These are phyloP conservation scores for Talaromyces islandicus DNA, from an alignment of 2,329 filamentous ascomycete genomes.

Conservation along the genomic window DNA sequence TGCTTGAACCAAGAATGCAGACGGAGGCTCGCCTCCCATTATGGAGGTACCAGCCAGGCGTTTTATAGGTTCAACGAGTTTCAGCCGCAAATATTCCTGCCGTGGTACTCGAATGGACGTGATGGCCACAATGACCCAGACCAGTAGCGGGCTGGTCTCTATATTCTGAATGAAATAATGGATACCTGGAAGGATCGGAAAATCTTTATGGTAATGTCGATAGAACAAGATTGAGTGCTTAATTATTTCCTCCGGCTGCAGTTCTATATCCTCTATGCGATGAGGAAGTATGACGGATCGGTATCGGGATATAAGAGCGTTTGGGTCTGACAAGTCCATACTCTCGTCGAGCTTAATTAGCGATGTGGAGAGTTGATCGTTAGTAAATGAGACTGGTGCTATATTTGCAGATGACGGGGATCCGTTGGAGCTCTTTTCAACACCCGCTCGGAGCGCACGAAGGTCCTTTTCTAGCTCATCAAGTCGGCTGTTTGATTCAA, in stretches of 20 bases:
- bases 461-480: conserved; percentile 1
- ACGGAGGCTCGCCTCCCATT: neutral
- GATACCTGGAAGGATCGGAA: neutral
- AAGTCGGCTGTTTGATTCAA: neutral
- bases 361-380: neutral
- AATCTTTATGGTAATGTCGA: neutral
- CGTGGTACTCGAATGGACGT: neutral
- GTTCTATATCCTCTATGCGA: neutral
- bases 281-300: neutral
- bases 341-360: neutral
- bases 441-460: neutral
- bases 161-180: neutral
- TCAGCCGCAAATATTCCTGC: neutral
- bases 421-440: neutral
- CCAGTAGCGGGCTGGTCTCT: neutral
- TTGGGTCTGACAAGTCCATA: neutral
- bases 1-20: neutral
- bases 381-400: no score
- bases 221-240: neutral
- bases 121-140: neutral
- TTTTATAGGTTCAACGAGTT: neutral
- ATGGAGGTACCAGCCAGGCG: neutral
- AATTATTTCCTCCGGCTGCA: neutral
- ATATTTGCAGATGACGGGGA: neutral
- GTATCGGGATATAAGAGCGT: neutral